These are phyloP conservation scores for Phylloporus arenicola DNA, from an alignment of 768 basidiomycete species.

Conservation along the genomic window DNA sequence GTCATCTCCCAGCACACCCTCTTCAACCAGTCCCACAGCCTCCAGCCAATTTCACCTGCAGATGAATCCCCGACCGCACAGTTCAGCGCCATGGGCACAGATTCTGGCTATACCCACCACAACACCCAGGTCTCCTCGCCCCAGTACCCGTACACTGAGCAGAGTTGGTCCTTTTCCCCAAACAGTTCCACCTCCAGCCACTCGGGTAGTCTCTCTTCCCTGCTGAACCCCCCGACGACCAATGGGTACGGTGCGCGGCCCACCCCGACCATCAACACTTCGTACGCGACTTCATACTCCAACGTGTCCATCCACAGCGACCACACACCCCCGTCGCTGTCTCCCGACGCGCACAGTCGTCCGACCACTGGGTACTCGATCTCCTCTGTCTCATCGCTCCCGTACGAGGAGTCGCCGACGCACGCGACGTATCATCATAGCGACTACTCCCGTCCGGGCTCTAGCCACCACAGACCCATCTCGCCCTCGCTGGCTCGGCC, in stretches of 20 bases:
- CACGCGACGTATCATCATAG: constrained; percentile 35
- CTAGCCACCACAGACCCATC: constrained; percentile 59
- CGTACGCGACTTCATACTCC: constrained; percentile 63
- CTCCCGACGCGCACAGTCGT: constrained; percentile 67
- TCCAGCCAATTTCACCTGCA: constrained; percentile 64
- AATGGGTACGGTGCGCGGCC: constrained; percentile 45
- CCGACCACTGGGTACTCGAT: constrained; percentile 85
- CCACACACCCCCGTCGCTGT: constrained; percentile 64
- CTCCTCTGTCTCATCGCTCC: constrained; percentile 71
- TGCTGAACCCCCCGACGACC: constrained; percentile 61
- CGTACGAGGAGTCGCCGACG: constrained; percentile 55
- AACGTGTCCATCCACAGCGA: constrained; percentile 63
- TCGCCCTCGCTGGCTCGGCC: constrained; percentile 68
- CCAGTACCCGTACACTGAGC: constrained; percentile 61
- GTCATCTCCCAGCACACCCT: constrained; percentile 52
- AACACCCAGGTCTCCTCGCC: constrained; percentile 40
- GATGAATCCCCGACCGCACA: constrained; percentile 60
- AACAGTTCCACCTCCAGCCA: constrained; percentile 57
- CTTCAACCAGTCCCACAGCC: constrained; percentile 52
- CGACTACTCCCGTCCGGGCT: constrained; percentile 70
- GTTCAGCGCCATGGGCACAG: constrained; percentile 37
- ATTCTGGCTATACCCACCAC: constrained; percentile 28
- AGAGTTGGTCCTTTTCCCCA: constrained; percentile 47
- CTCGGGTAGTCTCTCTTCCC: constrained; percentile 69
- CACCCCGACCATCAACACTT: constrained; percentile 65